Evolutionary conservation across 306 rosid species (phyloP).

Genomic region (Cucumis sativus): DNA sequence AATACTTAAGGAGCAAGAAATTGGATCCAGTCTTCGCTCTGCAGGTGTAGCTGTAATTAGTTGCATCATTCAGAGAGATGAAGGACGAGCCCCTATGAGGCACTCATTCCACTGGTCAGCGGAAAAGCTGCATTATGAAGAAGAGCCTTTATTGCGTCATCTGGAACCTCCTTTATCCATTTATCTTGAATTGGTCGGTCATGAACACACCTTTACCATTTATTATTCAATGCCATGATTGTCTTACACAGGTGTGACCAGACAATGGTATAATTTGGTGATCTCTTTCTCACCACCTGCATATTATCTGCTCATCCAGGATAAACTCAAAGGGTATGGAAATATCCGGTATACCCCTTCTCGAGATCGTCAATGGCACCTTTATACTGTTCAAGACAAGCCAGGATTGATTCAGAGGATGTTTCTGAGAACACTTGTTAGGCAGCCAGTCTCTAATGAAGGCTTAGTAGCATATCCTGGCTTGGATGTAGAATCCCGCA

Average conservation of each 20-base stretch:
- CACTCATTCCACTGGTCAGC: conserved; percentile 95
- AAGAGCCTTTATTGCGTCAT: conserved; percentile 91
- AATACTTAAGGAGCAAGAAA: conserved; percentile 72
- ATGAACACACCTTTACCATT: background rate
- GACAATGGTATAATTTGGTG: background rate
- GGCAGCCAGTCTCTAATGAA: conserved; percentile 77
- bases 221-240: background rate
- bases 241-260: background rate
- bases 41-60: conserved; percentile 87
- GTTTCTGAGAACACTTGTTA: conserved; percentile 89
- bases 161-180: conserved; percentile 96
- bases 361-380: conserved; percentile 96
- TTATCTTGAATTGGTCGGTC: conserved; percentile 94
- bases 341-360: conserved; percentile 78
- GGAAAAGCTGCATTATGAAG: conserved; percentile 60
- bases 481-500: conserved; percentile 33
- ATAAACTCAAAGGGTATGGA: conserved; percentile 81
- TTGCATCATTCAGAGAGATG: conserved; percentile 96
- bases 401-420: conserved; percentile 66
- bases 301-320: conserved; percentile 26
- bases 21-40: conserved; percentile 47
- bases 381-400: conserved; percentile 70
- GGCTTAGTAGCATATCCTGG: conserved; percentile 55
- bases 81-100: conserved; percentile 99
- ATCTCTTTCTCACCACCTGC: background rate